A percentile compares a stretch with the other conserved stretches of the same genome.
Evolutionary conservation across 148 eudicot genomes (phyloP).

Genomic region (Spergularia marina): DNA sequence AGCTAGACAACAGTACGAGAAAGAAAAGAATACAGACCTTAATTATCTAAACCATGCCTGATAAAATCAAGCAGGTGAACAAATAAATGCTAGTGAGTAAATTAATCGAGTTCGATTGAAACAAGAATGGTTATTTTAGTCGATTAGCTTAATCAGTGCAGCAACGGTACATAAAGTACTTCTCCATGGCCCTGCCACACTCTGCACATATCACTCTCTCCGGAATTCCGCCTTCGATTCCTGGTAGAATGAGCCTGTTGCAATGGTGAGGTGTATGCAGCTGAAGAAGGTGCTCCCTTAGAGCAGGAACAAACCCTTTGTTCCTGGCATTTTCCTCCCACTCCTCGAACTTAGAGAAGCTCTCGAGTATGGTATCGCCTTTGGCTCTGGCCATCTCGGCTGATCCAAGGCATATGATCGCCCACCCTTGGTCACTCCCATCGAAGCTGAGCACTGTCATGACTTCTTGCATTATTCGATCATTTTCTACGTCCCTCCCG

Average conservation of each 20-base stretch:
- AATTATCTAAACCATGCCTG: no score
- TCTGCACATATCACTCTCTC: conserved; percentile 57
- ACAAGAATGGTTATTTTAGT: no score
- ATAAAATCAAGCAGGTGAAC: background rate
- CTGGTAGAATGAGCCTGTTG: conserved; percentile 75
- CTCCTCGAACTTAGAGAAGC: conserved; percentile 34
- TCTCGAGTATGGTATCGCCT: conserved; percentile 35
- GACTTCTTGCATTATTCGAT: conserved; percentile 59
- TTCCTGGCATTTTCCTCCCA: conserved; percentile 53
- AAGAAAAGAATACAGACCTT: no score
- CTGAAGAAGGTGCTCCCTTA: conserved; percentile 37
- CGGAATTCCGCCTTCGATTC: conserved; percentile 38
- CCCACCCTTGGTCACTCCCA: conserved; percentile 82
- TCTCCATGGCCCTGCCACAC: conserved; percentile 80
- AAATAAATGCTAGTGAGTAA: background rate
- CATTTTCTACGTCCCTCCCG: conserved; percentile 45
- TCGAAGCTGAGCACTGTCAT: conserved; percentile 63
- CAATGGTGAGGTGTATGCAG: conserved; percentile 79
- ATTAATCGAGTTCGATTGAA: background rate
- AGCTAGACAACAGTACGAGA: no score
- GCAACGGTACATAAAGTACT: conserved; percentile 88
- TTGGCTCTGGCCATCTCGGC: conserved; percentile 51
- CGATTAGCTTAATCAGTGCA: conserved; percentile 49
- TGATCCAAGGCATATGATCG: conserved; percentile 53
- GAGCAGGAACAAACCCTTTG: conserved; percentile 58